These are phyloP conservation scores for Stemphylium lycopersici DNA, from an alignment of 2,329 filamentous ascomycete species.

Conservation along the genomic window DNA sequence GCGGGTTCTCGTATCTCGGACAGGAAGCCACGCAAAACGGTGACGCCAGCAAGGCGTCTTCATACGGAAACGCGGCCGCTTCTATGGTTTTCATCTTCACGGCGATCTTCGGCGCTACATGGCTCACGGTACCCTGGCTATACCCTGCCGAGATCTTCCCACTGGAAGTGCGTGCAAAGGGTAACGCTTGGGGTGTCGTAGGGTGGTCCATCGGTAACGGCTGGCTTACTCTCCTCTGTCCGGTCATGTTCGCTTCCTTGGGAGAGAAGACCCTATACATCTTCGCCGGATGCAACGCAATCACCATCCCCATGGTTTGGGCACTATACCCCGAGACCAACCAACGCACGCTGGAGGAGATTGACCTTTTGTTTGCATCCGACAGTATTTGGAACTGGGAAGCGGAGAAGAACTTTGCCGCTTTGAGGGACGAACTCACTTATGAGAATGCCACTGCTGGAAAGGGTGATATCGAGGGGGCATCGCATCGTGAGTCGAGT, in stretches of 20 bases:
- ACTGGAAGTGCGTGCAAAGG: slow-evolving; percentile 71
- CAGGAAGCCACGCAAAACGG: slow-evolving; percentile 56
- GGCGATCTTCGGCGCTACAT: slow-evolving; percentile 68
- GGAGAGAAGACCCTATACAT: slow-evolving; percentile 76
- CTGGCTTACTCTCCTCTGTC: slow-evolving; percentile 59
- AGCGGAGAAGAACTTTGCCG: slow-evolving; percentile 39
- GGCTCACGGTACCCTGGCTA: slow-evolving; percentile 63
- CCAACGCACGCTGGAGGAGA: slow-evolving; percentile 75
- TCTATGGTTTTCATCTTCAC: slow-evolving; percentile 75
- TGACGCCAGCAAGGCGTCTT: slow-evolving; percentile 54
- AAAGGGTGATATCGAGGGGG: slow-evolving; percentile 11
- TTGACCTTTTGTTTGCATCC: slow-evolving; percentile 73
- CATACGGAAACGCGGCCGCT: slow-evolving; percentile 68
- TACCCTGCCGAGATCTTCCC: slow-evolving; percentile 78
- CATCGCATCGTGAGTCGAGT: not conserved
- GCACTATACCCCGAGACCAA: slow-evolving; percentile 76
- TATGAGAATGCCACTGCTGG: not conserved
- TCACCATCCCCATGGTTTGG: slow-evolving; percentile 73
- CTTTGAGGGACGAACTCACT: slow-evolving; percentile 19
- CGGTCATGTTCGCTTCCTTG: slow-evolving; percentile 61
- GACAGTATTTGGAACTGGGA: slow-evolving; percentile 71
- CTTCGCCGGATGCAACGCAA: slow-evolving; percentile 70
- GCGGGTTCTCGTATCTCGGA: slow-evolving; percentile 64
- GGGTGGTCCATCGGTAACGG: slow-evolving; percentile 80
- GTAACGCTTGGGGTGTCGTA: slow-evolving; percentile 77